Base-by-base conservation (phyloP, 441 rosid genomes). In the Gossypium davidsonii region DNA sequence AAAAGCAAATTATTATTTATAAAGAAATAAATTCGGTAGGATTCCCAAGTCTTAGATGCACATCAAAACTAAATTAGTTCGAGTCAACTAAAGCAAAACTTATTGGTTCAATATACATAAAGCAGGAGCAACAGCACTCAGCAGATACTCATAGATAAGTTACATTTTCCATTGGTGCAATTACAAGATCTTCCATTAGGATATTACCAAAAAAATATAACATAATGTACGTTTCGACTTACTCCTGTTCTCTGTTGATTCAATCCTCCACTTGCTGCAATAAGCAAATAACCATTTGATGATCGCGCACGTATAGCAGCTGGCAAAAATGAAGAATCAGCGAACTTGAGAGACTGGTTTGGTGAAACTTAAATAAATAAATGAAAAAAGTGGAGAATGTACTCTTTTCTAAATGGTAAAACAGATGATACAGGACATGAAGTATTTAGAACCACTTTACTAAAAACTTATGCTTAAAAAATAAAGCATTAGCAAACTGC, bases 221-320 rank as follows among this genome's bases (percentile, higher is more conserved):
- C 57, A 63, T 62, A 42, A 34, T 31, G 68, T 28, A 63, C 6
- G 34, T 49, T 82, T 51, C 64, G 0, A 87, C 98, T 91, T 83
- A 93, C 99, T 83, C 99, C 99, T 51, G 97, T 95, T 84, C 98
- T 90, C 88, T 93, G 97, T 83, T 95, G 99, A 80, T 95, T 95
- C 61, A 95, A 77, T 70, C 99, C 97, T 73, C 99, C 98, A 83
- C 99, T 95, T 72, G 98, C 90, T 55, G 93, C 97, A 77, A 96
- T 88, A 72, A 93, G 98, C 87, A 93, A 81, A 90, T 93, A 96
- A 17, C 98, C 98, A 84, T 89, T 91, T 23, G 98, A 93, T 6
- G 81, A 77, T 18, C 68, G 79, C 79, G 85, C 89, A 62, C 69
- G 87, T 67, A 70, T 75, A 61, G 90, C 93, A 89, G 86, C 99